These are phyloP conservation scores for Teratosphaeria nubilosa DNA, from an alignment of 2,329 filamentous ascomycete species.

Conservation along the genomic window DNA sequence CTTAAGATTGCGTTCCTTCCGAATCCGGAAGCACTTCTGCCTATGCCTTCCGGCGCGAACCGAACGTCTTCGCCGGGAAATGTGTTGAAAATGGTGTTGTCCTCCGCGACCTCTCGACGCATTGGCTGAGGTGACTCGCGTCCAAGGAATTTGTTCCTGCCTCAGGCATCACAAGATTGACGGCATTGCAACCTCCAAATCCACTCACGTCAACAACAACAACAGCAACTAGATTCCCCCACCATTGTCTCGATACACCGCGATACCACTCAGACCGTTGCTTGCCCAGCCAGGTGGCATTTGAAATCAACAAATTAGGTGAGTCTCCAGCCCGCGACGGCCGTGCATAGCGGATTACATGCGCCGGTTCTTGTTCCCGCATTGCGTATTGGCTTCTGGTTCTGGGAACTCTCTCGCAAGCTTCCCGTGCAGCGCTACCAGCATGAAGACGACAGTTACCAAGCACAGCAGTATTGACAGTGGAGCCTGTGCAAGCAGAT, in stretches of 20 bases:
- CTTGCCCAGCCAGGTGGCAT: background rate
- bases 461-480: background rate
- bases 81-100: background rate
- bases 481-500: background rate
- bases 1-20: background rate
- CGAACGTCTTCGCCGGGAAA: background rate
- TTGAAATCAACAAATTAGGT: background rate
- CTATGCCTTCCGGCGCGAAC: background rate
- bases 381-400: background rate
- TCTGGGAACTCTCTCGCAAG: background rate
- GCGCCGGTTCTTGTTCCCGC: conserved; percentile 3
- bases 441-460: background rate
- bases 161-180: background rate
- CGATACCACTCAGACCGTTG: background rate
- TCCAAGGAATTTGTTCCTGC: background rate
- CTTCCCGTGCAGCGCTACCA: background rate
- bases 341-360: background rate
- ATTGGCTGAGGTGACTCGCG: background rate
- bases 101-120: background rate
- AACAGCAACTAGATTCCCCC: background rate
- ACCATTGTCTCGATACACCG: background rate
- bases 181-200: background rate
- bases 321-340: background rate
- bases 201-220: background rate
- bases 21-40: background rate